phyloP scores from a whole-genome alignment of 352 stramenopile genomes.

The Poterioochromonas sp. region DNA sequence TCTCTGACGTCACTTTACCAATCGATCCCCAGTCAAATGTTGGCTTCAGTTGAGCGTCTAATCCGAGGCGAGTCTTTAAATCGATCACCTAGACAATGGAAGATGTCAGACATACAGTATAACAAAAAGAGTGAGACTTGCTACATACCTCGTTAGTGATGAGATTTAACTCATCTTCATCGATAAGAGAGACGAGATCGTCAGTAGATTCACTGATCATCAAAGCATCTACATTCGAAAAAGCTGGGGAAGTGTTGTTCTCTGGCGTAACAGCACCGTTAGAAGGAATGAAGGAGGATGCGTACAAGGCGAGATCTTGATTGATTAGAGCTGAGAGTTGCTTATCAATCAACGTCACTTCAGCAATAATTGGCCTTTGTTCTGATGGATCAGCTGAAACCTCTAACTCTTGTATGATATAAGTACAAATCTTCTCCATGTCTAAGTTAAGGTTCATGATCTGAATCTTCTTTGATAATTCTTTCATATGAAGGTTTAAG shows the following conservation, averaged over 20 bases:
- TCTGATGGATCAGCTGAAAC: conserved; percentile 44
- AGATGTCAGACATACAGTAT: background rate
- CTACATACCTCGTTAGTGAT: conserved; percentile 55
- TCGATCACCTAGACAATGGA: conserved; percentile 40
- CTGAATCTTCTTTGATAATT: conserved; percentile 28
- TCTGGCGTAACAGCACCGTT: background rate
- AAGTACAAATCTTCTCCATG: conserved; percentile 63
- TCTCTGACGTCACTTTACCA: background rate
- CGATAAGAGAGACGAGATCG: conserved; percentile 39
- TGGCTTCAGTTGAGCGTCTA: conserved; percentile 57
- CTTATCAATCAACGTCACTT: conserved; percentile 66
- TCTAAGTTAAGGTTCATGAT: conserved; percentile 56
- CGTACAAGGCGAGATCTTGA: no score
- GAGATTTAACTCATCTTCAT: conserved; percentile 58
- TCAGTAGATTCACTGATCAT: no score
- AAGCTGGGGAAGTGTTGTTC: background rate
- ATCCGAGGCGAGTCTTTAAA: conserved; percentile 60
- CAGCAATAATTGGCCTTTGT: conserved; percentile 64
- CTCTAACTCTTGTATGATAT: conserved; percentile 56
- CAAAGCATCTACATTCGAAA: conserved; percentile 15
- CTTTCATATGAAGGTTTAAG: background rate
- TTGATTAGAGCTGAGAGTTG: conserved; percentile 59
- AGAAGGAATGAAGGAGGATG: conserved; percentile 36
- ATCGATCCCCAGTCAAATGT: conserved; percentile 43
- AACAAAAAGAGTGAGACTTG: no score